Base-by-base conservation (phyloP, 371 early-diverging fungal genomes). In the Mucor circinelloides region DNA sequence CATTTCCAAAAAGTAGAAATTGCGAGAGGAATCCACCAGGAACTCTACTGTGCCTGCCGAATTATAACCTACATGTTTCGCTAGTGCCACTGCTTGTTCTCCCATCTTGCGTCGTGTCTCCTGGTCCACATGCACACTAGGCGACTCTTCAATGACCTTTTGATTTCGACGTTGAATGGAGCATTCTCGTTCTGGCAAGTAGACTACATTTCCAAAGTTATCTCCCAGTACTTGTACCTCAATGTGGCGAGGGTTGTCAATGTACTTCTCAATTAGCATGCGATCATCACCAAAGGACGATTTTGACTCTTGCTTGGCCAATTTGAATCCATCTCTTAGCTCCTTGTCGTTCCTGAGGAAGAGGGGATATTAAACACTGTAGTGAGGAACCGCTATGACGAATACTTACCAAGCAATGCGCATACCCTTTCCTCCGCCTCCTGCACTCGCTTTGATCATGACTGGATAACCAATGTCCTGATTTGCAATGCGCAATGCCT, bases 391-490 rank as follows among this genome's bases (percentile, higher is more conserved):
- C n/a, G 13, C 42, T 1, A 44, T 19, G 15, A 59, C 38, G 3
- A 5, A 30, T 62, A 68, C 73, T 61, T 85, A 84, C 74, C 82
- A 84, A 21, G 87, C 91, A 69, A 93, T 86, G 23, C 91, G 87
- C 91, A 93, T 93, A 28, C 95, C 92, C 74, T 95, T 95, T 44
- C 97, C 95, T 69, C 96, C 95, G 30, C 96, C 96, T 54, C 94
- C 94, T 0, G 92, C 90, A 48, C 90, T 89, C 8, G 93, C 93
- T 76, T 95, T 95, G 60, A 94, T 75, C 85, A 95, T 87, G 32
- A 95, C 89, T 0, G 95, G 95, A 73, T 90, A 95, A 1, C 87
- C 88, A 67, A 91, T 87, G 6, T 61, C 64, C 9, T 50, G 50
- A 57, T 82, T 73, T 1, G 89, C 88, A 30, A 87, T 85, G 6